Evolutionary conservation across 2,329 filamentous ascomycete species (phyloP).

Genomic region (Metarhizium anisopliae): DNA sequence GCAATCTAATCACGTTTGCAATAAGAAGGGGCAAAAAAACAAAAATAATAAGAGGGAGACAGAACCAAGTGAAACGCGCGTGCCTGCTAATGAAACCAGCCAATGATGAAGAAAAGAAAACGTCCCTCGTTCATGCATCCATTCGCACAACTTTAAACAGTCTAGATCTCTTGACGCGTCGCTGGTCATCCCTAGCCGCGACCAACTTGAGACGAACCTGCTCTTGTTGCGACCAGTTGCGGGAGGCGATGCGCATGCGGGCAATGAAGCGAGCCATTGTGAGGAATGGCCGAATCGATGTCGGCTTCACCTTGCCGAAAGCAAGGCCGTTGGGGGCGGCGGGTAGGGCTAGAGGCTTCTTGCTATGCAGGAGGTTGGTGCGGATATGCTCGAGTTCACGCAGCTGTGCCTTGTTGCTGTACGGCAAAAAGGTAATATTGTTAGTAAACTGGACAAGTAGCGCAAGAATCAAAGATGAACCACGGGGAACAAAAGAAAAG

Average conservation of each 20-base stretch:
- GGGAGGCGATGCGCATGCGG: slow-evolving; percentile 38
- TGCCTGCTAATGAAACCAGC: background rate
- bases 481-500: slow-evolving; percentile 7
- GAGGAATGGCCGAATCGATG: slow-evolving; percentile 35
- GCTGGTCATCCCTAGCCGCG: slow-evolving; percentile 38
- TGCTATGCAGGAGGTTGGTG: slow-evolving; percentile 29
- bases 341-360: slow-evolving; percentile 24
- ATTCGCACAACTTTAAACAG: slow-evolving; percentile 29
- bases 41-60: background rate
- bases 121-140: background rate
- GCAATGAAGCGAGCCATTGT: slow-evolving; percentile 43
- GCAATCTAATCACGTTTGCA: background rate
- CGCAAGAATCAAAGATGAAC: background rate
- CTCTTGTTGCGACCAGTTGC: slow-evolving; percentile 43
- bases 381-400: slow-evolving; percentile 76
- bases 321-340: slow-evolving; percentile 10
- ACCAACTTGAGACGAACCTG: slow-evolving; percentile 37
- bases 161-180: slow-evolving; percentile 33
- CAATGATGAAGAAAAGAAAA: background rate
- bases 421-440: background rate
- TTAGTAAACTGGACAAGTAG: background rate
- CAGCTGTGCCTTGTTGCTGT: slow-evolving; percentile 86
- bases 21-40: background rate
- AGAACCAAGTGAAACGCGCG: background rate
- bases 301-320: slow-evolving; percentile 10